phyloP scores from a whole-genome alignment of 345 rosid species.

The Cardamine occulta region DNA sequence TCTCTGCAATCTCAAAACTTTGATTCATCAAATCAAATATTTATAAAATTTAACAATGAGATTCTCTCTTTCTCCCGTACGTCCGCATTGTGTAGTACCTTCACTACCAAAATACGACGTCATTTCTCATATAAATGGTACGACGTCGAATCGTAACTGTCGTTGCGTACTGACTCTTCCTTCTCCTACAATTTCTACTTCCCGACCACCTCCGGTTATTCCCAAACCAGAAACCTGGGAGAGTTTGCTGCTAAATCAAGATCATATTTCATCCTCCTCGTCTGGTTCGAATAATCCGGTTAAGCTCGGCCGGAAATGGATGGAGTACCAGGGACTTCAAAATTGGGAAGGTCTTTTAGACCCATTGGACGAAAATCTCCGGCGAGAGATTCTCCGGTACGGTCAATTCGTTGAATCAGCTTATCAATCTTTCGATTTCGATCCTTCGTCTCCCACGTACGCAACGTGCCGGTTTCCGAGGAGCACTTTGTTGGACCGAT shows the following conservation, averaged over 20 bases:
- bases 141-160: conserved; percentile 22
- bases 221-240: conserved; percentile 44
- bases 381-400: conserved; percentile 78
- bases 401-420: conserved; percentile 85
- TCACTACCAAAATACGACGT: conserved; percentile 33
- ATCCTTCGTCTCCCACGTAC: conserved; percentile 67
- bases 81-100: conserved; percentile 27
- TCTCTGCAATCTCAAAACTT: conserved; percentile 14
- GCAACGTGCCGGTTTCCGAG: conserved; percentile 64
- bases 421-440: conserved; percentile 74
- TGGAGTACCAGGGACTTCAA: conserved; percentile 51
- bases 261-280: conserved; percentile 6
- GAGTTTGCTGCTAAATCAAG: conserved; percentile 33
- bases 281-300: conserved; percentile 29
- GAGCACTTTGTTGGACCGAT: conserved; percentile 54
- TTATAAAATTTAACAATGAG: conserved; percentile 19
- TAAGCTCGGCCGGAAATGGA: conserved; percentile 48
- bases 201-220: conserved; percentile 31
- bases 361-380: conserved; percentile 83
- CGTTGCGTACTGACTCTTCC: conserved; percentile 44
- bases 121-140: conserved; percentile 22
- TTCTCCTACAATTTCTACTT: conserved; percentile 34
- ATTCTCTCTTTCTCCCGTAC: conserved; percentile 33
- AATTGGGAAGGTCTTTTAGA: conserved; percentile 74
- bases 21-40: conserved; percentile 1